phyloP scores from a whole-genome alignment of 306 rosid species.

The Crataegus laevigata region DNA sequence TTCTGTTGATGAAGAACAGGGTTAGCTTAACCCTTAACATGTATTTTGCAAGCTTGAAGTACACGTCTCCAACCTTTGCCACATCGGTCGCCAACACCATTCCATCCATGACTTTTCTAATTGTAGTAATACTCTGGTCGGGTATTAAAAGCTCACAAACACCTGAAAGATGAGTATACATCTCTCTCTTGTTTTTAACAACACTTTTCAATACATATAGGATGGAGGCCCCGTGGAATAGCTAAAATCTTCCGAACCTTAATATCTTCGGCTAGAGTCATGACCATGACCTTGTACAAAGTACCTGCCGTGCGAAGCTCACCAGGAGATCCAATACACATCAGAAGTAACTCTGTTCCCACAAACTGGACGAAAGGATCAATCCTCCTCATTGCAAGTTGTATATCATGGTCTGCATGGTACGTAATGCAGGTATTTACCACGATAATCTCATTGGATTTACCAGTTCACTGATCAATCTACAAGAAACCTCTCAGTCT shows the following conservation, averaged over 20 bases:
- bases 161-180: neutral
- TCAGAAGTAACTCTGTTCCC: slow-evolving; percentile 15
- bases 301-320: slow-evolving; percentile 30
- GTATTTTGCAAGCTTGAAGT: slow-evolving; percentile 33
- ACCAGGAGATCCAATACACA: slow-evolving; percentile 17
- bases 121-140: slow-evolving; percentile 25
- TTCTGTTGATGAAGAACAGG: slow-evolving; percentile 15
- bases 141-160: neutral
- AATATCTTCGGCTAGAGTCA: slow-evolving; percentile 26
- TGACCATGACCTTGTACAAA: slow-evolving; percentile 24
- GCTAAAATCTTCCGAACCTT: slow-evolving; percentile 34
- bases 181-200: neutral
- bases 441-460: neutral
- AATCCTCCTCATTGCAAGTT: slow-evolving; percentile 32
- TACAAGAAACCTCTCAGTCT: neutral
- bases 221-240: slow-evolving; percentile 33
- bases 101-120: slow-evolving; percentile 34
- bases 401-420: slow-evolving; percentile 40
- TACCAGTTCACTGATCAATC: neutral
- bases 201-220: slow-evolving; percentile 9
- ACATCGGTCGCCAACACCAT: slow-evolving; percentile 31
- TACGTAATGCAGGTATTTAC: slow-evolving; percentile 38
- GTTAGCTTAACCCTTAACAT: slow-evolving; percentile 28
- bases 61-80: slow-evolving; percentile 38
- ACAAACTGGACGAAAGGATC: slow-evolving; percentile 35